Evolutionary conservation across 2,329 filamentous ascomycete genomes (phyloP).

Genomic region (Harringtonia lauricola): DNA sequence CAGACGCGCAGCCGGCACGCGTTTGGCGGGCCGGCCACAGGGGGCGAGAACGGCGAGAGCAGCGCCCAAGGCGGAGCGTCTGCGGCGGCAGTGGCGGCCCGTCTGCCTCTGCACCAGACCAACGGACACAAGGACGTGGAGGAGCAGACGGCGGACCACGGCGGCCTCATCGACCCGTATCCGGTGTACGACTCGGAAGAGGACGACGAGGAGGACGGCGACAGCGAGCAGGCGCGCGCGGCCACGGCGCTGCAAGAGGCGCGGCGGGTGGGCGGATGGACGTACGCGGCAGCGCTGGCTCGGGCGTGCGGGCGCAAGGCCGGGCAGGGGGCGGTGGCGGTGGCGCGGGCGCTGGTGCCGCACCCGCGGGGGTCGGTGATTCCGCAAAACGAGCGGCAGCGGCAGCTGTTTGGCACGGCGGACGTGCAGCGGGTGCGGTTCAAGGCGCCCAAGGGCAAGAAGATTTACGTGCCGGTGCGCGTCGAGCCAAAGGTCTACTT

Average conservation of each 20-base stretch:
- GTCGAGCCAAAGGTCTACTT: constrained; percentile 98
- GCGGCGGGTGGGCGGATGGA: constrained; percentile 61
- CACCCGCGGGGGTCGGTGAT: constrained; percentile 44
- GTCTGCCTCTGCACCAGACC: neutral
- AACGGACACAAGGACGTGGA: constrained; percentile 55
- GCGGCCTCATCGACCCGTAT: constrained; percentile 57
- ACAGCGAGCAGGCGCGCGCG: too few species aligned
- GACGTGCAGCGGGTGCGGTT: constrained; percentile 49
- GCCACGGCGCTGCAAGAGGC: constrained; percentile 66
- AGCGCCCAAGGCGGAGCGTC: constrained; percentile 9
- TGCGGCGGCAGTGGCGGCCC: constrained; percentile 13
- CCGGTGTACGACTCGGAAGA: constrained; percentile 87
- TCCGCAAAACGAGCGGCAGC: constrained; percentile 42
- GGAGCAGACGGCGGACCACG: constrained; percentile 60
- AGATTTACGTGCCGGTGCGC: constrained; percentile 89
- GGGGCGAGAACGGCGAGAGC: constrained; percentile 11
- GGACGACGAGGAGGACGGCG: constrained; percentile 61
- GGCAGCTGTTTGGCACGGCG: constrained; percentile 41
- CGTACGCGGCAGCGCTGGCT: constrained; percentile 56
- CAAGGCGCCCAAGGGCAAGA: constrained; percentile 71
- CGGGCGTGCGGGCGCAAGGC: constrained; percentile 33
- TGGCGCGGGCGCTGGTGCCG: constrained; percentile 41
- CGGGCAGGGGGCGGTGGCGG: constrained; percentile 26
- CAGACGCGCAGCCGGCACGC: constrained; percentile 19
- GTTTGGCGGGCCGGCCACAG: neutral